Percentiles rank a stretch among this genome's conserved stretches.
These are phyloP conservation scores for Fusarium sarcochroum DNA, from an alignment of 2,329 filamentous ascomycete genomes.

Conservation along the genomic window DNA sequence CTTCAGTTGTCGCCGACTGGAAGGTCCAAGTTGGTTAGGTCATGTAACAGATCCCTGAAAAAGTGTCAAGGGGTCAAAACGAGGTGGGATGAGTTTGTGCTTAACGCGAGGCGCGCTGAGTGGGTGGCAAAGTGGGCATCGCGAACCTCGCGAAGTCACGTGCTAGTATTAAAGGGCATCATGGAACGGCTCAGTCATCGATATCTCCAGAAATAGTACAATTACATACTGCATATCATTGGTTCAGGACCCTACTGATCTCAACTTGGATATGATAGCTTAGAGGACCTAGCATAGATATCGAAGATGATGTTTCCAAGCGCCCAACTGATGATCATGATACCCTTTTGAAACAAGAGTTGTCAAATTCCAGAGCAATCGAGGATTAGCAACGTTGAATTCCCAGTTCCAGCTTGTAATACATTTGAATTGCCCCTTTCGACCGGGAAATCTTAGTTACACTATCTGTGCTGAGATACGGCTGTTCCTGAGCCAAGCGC, in stretches of 20 bases:
- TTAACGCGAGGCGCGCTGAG: slow-evolving; percentile 41
- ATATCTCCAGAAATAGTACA: neutral
- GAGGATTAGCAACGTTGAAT: neutral
- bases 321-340: slow-evolving; percentile 6
- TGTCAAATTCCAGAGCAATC: slow-evolving; percentile 2
- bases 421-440: neutral
- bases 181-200: neutral
- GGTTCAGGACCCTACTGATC: too few relatives aligned
- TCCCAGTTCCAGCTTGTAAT: neutral
- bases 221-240: too few relatives aligned
- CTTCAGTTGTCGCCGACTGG: neutral
- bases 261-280: too few relatives aligned
- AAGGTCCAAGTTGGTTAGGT: neutral
- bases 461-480: neutral
- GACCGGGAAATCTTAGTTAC: neutral
- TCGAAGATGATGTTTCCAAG: too few relatives aligned
- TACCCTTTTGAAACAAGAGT: slow-evolving; percentile 14
- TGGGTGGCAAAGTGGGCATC: slow-evolving; percentile 38
- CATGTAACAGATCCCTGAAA: slow-evolving; percentile 3
- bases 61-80: slow-evolving; percentile 2
- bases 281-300: too few relatives aligned
- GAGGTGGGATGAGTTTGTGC: slow-evolving; percentile 39
- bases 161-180: slow-evolving; percentile 32
- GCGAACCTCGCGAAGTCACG: slow-evolving; percentile 54
- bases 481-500: slow-evolving; percentile 10